Percentiles rank a stretch among this genome's conserved stretches.
Conservation (phyloP, 345 rosid species). For the Eucalyptus sp. region DNA sequence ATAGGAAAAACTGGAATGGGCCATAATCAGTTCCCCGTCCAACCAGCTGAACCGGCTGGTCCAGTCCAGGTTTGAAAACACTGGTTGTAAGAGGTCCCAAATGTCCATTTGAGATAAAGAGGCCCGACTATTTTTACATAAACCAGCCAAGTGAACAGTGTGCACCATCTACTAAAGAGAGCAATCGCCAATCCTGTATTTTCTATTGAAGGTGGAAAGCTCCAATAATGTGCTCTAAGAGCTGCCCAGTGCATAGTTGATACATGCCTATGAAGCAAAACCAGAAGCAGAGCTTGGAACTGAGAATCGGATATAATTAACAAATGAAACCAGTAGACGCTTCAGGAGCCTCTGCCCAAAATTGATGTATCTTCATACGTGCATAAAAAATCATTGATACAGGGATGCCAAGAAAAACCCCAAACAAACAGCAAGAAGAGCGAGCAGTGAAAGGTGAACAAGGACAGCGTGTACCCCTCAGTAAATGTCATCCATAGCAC, state of each 20-base stretch:
- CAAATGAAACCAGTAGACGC: neutral
- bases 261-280: neutral
- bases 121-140: neutral
- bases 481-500: neutral
- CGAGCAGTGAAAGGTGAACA: neutral
- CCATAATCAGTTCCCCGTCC: neutral
- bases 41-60: neutral
- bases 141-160: neutral
- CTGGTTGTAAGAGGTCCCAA: neutral
- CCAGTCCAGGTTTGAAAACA: neutral
- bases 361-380: neutral
- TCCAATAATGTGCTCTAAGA: neutral
- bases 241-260: neutral
- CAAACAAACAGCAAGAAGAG: neutral
- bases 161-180: neutral
- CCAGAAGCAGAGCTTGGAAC: neutral
- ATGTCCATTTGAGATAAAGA: neutral
- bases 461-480: neutral
- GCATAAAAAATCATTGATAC: neutral
- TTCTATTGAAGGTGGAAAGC: neutral
- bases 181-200: neutral
- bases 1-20: neutral
- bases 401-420: neutral
- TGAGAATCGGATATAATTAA: neutral
- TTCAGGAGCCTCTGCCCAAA: neutral